phyloP scores from a whole-genome alignment of 2,329 filamentous ascomycete species.

The Ceratocystis alfenasii region DNA sequence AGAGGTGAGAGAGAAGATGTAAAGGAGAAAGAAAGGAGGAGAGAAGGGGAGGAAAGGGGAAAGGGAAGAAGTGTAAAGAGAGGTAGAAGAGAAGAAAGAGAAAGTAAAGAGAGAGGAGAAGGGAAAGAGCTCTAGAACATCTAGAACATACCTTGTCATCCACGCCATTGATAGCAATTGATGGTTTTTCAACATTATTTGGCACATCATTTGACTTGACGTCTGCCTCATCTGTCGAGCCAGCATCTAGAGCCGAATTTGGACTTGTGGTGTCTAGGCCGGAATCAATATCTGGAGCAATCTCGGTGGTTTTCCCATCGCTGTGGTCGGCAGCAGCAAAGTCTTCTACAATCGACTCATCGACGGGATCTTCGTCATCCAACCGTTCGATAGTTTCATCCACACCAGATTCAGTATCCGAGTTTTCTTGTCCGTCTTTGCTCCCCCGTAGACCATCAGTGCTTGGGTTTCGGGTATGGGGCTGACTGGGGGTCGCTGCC shows the following conservation, averaged over 20 bases:
- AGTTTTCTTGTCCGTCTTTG: slow-evolving; percentile 54
- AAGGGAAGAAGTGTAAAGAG: no score
- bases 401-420: slow-evolving; percentile 45
- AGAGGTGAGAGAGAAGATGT: no score
- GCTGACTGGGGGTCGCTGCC: slow-evolving; percentile 30
- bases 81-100: no score
- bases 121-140: not conserved
- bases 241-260: not conserved
- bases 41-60: no score
- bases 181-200: slow-evolving; percentile 17
- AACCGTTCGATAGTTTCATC: slow-evolving; percentile 21
- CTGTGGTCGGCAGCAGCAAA: not conserved
- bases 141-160: slow-evolving; percentile 10
- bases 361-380: slow-evolving; percentile 14
- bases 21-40: no score
- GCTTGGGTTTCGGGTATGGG: slow-evolving; percentile 59
- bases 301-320: not conserved
- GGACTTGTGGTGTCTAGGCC: not conserved
- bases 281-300: not conserved
- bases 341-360: not conserved
- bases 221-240: not conserved
- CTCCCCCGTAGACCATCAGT: slow-evolving; percentile 65
- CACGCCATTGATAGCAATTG: slow-evolving; percentile 13
- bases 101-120: no score
- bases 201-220: not conserved